Evolutionary conservation across 2,329 filamentous ascomycete species (phyloP).

Genomic region (Fusarium pseudonygamai): DNA sequence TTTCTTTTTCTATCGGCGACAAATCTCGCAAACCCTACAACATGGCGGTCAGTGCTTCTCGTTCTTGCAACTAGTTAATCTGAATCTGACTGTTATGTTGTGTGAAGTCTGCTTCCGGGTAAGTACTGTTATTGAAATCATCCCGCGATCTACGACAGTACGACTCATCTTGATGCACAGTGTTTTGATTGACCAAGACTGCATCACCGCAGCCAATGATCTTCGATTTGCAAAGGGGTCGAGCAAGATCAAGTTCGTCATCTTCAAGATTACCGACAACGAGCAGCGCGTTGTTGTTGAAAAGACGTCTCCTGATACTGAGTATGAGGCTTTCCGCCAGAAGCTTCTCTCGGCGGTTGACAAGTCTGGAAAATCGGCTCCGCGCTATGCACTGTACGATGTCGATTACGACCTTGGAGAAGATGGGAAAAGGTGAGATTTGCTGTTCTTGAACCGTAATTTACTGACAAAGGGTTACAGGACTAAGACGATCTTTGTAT

Average conservation of each 20-base stretch:
- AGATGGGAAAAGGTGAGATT: constrained; percentile 22
- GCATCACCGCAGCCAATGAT: constrained; percentile 16
- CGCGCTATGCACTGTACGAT: constrained; percentile 32
- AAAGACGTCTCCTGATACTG: background rate
- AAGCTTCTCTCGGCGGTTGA: constrained; percentile 16
- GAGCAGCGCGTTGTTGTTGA: constrained; percentile 24
- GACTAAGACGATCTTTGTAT: constrained; percentile 30
- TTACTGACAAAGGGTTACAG: background rate
- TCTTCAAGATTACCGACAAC: constrained; percentile 31
- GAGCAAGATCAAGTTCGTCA: constrained; percentile 21
- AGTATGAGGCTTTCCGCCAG: constrained; percentile 29
- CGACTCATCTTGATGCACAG: background rate
- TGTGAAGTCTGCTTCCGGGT: constrained; percentile 13
- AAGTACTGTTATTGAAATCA: background rate
- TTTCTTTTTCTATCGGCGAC: background rate
- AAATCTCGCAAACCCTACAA: background rate
- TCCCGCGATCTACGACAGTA: no score
- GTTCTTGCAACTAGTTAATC: fast-evolving
- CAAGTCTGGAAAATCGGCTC: constrained; percentile 9
- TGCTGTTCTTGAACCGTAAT: fast-evolving
- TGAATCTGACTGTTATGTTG: fast-evolving
- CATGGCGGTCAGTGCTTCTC: constrained; percentile 9
- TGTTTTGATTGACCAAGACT: constrained; percentile 22
- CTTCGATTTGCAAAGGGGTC: constrained; percentile 12
- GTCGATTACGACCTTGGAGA: constrained; percentile 33